Conservation (phyloP, 2,329 filamentous ascomycete species). For the Sporothrix pallida region DNA sequence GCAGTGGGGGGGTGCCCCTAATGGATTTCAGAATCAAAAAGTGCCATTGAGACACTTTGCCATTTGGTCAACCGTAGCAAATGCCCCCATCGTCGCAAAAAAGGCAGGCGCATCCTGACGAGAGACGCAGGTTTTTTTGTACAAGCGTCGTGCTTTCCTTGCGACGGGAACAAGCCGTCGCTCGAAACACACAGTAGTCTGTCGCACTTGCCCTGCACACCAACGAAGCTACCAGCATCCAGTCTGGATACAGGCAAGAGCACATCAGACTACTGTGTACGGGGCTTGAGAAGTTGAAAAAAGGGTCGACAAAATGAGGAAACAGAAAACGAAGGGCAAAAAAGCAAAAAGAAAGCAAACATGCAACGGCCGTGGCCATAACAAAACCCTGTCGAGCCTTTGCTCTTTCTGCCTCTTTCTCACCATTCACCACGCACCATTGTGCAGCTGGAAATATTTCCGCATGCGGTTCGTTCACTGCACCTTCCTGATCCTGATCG, state of each 20-base stretch:
- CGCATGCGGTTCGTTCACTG: background rate
- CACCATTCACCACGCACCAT: background rate
- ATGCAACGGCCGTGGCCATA: slow-evolving; percentile 10
- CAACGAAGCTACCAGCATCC: background rate
- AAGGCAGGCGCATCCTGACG: background rate
- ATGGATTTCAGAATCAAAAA: too few relatives aligned
- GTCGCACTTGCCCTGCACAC: slow-evolving; percentile 25
- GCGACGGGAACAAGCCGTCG: background rate
- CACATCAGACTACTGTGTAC: background rate
- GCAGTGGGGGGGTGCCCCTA: too few relatives aligned
- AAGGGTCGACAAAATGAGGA: background rate
- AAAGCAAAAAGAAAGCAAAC: slow-evolving; percentile 1
- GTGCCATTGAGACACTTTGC: too few relatives aligned
- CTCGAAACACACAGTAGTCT: slow-evolving; percentile 5
- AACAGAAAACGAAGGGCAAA: background rate
- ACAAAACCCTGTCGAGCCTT: background rate
- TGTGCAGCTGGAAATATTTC: background rate
- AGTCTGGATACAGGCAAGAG: slow-evolving; percentile 10
- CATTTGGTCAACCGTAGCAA: too few relatives aligned
- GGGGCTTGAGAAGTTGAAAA: background rate
- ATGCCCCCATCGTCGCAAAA: slow-evolving; percentile 4
- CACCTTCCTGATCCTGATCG: slow-evolving; percentile 10
- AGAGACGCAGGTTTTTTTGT: background rate
- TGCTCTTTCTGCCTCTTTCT: background rate
- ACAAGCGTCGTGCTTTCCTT: slow-evolving; percentile 11